Evolutionary conservation across 108 stramenopile genomes (phyloP), one percentile per base, ranked within the genome.

Genomic region (Pseudonitzschia delicatissima): DNA sequence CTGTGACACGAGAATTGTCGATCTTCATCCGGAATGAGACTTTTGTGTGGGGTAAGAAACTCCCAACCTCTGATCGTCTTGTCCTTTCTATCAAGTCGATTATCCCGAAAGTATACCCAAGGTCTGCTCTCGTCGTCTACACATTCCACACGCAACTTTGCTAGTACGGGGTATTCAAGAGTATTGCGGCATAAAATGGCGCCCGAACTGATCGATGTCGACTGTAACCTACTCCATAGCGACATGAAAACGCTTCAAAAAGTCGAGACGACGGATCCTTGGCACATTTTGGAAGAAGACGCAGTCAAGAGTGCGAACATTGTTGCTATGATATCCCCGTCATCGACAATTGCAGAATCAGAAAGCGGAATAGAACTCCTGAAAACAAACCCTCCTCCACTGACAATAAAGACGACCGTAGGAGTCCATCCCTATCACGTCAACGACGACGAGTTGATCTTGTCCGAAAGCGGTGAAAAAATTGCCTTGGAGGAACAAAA

Each of bases 351-450:
- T 23, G 64, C 74, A 6, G 91, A 92, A 71, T 79, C 87, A 7
- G 69, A 72, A 25, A 45, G 34, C 7, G 67, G 73, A n/a, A 0
- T 74, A 21, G 60, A 62, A 4, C 35, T 44, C 4, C 8, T 74
- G 45, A 25, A 40, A 21, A 21, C 21, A 0, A 21, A 39, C 7
- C 66, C 66, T 61, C 73, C 73, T 29, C 73, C 73, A 2, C 25
- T 74, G 23, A 40, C 48, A 17, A 63, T 74, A 7, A 62, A 64
- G 67, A 66, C 75, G 52, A 85, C 86, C 1, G 86, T 86, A 1
- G 91, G 91, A 8, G 84, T 92, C 8, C 91, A 92, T 77, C 91
- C 91, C 0, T 92, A 92, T 58, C 83, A 85, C 72, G 72, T 82
- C 20, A 64, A 66, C 18, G 84, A 81, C 34, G 74, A 70, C 9